Evolutionary conservation across 192 early-diverging fungal species (phyloP), one percentile per base, ranked within the genome.

Genomic region (Irineochytrium annulatum): DNA sequence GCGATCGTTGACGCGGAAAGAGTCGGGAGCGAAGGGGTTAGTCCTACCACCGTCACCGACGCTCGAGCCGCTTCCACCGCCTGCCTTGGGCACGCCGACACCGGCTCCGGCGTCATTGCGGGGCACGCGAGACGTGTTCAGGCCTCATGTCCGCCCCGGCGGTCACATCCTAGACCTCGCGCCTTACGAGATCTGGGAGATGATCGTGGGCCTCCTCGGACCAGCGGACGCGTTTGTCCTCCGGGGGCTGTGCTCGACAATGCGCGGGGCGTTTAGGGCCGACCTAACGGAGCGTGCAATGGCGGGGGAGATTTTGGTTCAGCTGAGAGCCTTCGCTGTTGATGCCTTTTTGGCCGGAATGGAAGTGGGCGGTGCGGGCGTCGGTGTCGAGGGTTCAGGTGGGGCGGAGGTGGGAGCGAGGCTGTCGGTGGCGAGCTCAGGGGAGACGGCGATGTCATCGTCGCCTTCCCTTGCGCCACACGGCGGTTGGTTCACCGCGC

Each of bases 121-220:
- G n/a, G n/a, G n/a, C n/a, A n/a, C n/a, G n/a, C n/a, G n/a, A n/a
- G n/a, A n/a, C n/a, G n/a, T n/a, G n/a, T n/a, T n/a, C n/a, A n/a
- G n/a, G n/a, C n/a, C n/a, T n/a, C n/a, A n/a, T n/a, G n/a, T n/a
- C n/a, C n/a, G n/a, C n/a, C n/a, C n/a, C n/a, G n/a, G n/a, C n/a
- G n/a, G n/a, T n/a, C n/a, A n/a, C n/a, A n/a, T n/a, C n/a, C n/a
- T n/a, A n/a, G n/a, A n/a, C n/a, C n/a, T n/a, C n/a, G n/a, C n/a
- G n/a, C n/a, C n/a, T n/a, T n/a, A n/a, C 46, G 46, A 49, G 46
- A 24, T 49, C 24, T 49, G 46, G 46, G 46, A 49, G 46, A 5
- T 22, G 11, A 49, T 49, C 46, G 26, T 49, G 6, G 24, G 24
- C 11, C 11, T 17, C 13, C 46, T 49, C 13, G 46, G 26, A 22